Conservation (phyloP, 2,329 filamentous ascomycete genomes). For the Colletotrichum orbiculare region DNA sequence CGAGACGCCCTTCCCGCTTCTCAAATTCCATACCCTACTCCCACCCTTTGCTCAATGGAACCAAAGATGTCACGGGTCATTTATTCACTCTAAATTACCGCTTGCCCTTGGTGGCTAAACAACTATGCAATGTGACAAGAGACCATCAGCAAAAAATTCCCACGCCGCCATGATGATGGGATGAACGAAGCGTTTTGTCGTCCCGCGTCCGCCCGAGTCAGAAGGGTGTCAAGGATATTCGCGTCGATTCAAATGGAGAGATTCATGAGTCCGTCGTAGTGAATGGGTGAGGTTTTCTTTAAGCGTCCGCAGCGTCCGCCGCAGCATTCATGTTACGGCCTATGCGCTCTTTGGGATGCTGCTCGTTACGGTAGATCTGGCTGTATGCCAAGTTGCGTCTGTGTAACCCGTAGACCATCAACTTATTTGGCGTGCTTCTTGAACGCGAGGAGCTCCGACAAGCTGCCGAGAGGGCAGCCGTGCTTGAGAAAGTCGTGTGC, state of each 20-base stretch:
- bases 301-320: constrained; percentile 5
- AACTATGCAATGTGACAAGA: constrained; percentile 35
- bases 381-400: not conserved
- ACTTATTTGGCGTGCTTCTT: constrained; percentile 76
- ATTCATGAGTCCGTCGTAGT: constrained; percentile 32
- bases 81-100: constrained; percentile 36
- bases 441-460: constrained; percentile 90
- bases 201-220: constrained; percentile 24
- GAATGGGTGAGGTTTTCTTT: constrained; percentile 16
- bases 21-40: not conserved
- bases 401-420: not conserved
- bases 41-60: constrained; percentile 11
- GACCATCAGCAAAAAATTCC: constrained; percentile 35
- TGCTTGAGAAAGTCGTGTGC: constrained; percentile 94
- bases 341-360: constrained; percentile 5
- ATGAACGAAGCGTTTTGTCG: constrained; percentile 35
- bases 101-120: constrained; percentile 29
- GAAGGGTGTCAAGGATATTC: constrained; percentile 36
- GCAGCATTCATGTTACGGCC: not conserved
- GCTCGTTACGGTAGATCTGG: not conserved
- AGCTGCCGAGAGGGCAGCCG: constrained; percentile 83
- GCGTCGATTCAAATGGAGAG: constrained; percentile 30
- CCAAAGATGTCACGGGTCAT: constrained; percentile 21
- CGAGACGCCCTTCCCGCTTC: not conserved
- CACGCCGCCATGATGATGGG: constrained; percentile 31